Base-by-base conservation (phyloP, 768 basidiomycete species). In the Exidia glandulosa region DNA sequence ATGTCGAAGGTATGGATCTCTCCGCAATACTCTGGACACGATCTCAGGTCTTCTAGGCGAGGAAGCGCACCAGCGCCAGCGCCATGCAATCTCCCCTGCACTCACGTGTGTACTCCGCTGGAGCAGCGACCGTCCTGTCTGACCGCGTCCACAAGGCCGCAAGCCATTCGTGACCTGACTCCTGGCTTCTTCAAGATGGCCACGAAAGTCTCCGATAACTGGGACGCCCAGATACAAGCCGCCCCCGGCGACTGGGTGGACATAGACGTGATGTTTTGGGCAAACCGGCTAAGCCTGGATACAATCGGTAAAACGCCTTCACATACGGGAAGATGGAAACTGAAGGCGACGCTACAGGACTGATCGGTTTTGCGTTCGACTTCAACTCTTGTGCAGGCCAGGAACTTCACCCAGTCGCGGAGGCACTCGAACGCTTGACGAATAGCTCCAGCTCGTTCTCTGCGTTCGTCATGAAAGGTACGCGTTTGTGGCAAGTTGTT, bases 1-100 rank as follows among this genome's bases (percentile, higher is more conserved):
- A 82, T 79, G 76, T 83, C 12, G 84, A 86, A 79, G 84, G 84
- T 79, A 5, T n/a, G 32, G 57, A 27, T 27, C 9, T 33, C 41
- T 14, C 32, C 33, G 12, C n/a, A 10, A 27, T 48, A 58, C 32
- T 25, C 34, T 27, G 3, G 5, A 32, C 19, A 31, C 13, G 30
- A 48, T 19, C n/a, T n/a, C n/a, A n/a, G n/a, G n/a, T n/a, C n/a
- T n/a, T n/a, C n/a, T n/a, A 61, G 61, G 59, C 33, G 59, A 62
- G 34, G 61, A 30, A 19, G 56, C 37, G 30, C 63, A 64, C 47
- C 52, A 62, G 25, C 59, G 62, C 23, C 63, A 64, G 45, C 34
- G 63, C n/a, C 63, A 62, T 32, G 50, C 47, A 16, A 45, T 29
- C 2, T 7, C 61, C 36, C 48, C 57, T 6, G 54, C 55, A 16